These are phyloP conservation scores for Petunia axillaris DNA, from an alignment of 257 asterid genomes.

Conservation along the genomic window DNA sequence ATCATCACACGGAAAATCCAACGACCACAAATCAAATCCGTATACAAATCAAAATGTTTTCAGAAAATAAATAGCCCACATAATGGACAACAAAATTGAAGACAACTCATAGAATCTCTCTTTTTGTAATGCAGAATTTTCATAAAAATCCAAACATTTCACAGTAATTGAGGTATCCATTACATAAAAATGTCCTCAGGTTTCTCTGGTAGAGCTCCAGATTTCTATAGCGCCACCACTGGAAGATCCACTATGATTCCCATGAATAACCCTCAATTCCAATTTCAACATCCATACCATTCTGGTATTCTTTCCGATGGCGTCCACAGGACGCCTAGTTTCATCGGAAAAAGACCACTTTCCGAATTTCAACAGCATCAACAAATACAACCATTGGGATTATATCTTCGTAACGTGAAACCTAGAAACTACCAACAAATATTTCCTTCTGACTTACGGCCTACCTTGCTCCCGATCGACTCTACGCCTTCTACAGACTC, in stretches of 20 bases:
- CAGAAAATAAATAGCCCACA: background rate
- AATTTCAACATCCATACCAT: slow-evolving; percentile 48
- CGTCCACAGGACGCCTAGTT: slow-evolving; percentile 46
- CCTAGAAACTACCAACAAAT: slow-evolving; percentile 54
- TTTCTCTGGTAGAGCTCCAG: slow-evolving; percentile 48
- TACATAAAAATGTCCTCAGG: slow-evolving; percentile 53
- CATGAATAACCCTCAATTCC: slow-evolving; percentile 37
- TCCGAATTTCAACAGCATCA: slow-evolving; percentile 58
- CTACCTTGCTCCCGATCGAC: slow-evolving; percentile 48
- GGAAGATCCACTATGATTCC: slow-evolving; percentile 42
- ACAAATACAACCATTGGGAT: slow-evolving; percentile 43
- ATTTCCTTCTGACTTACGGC: slow-evolving; percentile 52
- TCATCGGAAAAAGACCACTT: slow-evolving; percentile 64
- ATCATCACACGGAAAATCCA: background rate
- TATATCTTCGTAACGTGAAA: slow-evolving; percentile 72
- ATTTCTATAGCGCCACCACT: slow-evolving; percentile 43
- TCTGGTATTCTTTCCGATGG: slow-evolving; percentile 56
- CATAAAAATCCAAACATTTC: slow-evolving; percentile 27
- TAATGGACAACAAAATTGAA: background rate
- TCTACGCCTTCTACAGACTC: slow-evolving; percentile 44
- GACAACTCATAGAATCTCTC: background rate
- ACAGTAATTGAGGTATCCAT: slow-evolving; percentile 13
- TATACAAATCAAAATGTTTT: background rate
- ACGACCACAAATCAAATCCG: background rate
- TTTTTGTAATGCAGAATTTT: slow-evolving; percentile 39